Base-by-base conservation (phyloP, 805 yeast species). In the Isabelozyma gotoi region DNA sequence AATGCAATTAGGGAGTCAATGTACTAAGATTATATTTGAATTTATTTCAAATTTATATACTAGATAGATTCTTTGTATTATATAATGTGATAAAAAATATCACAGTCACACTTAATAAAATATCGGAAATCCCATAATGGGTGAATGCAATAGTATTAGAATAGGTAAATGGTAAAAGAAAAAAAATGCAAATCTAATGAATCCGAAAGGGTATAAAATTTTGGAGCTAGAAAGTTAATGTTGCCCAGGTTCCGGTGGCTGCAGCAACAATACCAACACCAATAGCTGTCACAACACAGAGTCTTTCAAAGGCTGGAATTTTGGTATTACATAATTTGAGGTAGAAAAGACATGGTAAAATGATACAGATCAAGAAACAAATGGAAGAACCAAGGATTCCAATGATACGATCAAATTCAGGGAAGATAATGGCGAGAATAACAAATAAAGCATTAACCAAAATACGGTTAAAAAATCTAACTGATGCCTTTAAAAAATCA, bases 371-470 rank as follows among this genome's bases (percentile, higher is more conserved):
- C 2, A 83, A 70, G 61, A 88, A 85, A 53, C 96, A 88, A 40
- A 90, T 73, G 1, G 88, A 82, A 4, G 92, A 79, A 6, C 97
- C 97, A 51, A 88, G 63, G 37, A 90, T 78, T 5, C 96, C 88
- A 63, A 90, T 84, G 41, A 90, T 75, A 52, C 80, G 80, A 56
- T 89, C 97, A 59, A 90, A 90, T 42, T 82, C 85, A 3, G 94
- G 92, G 58, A 88, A 76, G 12, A 80, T 40, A 20, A 85, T 74
- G 0, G 95, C 82, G 39, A 85, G 64, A 3, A 68, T 44, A 17
- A 86, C 83, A 43, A 87, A 78, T 4, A 74, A 40, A 0, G 74
- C 62, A 55, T 85, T 84, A n/a, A 86, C 81, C 0, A 60, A 64
- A 5, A 70, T 47, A 19, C 72, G 51, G 3, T 56, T 57, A 4